Evolutionary conservation across 345 rosid genomes (phyloP).

Genomic region (Bretschneidera sinensis): DNA sequence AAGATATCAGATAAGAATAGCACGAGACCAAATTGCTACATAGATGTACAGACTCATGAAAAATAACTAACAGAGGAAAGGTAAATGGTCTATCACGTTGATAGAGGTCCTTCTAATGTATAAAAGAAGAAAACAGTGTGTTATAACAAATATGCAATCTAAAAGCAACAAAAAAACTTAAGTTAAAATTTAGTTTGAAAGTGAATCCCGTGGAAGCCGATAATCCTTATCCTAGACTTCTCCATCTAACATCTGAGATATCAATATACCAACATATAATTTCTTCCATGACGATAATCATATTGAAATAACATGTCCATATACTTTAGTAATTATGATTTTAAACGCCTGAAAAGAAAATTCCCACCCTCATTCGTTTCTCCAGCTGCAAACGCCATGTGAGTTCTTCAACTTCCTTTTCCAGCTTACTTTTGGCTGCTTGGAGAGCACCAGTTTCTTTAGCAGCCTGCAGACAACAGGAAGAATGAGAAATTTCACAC

Average conservation of each 20-base stretch:
- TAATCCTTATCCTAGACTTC: background rate
- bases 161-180: no score
- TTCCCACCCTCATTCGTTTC: slow-evolving; percentile 72
- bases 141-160: no score
- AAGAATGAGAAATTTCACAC: slow-evolving; percentile 1
- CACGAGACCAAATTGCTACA: no score
- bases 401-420: slow-evolving; percentile 92
- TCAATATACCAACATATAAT: background rate
- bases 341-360: background rate
- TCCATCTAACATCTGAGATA: background rate
- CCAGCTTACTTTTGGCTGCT: slow-evolving; percentile 86
- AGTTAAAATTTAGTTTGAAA: slow-evolving; percentile 1
- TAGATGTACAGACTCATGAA: no score
- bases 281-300: background rate
- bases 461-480: slow-evolving; percentile 64
- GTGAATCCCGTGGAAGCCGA: background rate
- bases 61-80: no score
- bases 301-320: slow-evolving; percentile 4
- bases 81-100: no score
- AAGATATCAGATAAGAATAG: no score
- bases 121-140: no score
- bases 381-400: slow-evolving; percentile 77
- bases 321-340: background rate
- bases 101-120: no score
- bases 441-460: slow-evolving; percentile 95